Evolutionary conservation across 345 rosid genomes (phyloP).

Genomic region (Barbarea vulgaris): DNA sequence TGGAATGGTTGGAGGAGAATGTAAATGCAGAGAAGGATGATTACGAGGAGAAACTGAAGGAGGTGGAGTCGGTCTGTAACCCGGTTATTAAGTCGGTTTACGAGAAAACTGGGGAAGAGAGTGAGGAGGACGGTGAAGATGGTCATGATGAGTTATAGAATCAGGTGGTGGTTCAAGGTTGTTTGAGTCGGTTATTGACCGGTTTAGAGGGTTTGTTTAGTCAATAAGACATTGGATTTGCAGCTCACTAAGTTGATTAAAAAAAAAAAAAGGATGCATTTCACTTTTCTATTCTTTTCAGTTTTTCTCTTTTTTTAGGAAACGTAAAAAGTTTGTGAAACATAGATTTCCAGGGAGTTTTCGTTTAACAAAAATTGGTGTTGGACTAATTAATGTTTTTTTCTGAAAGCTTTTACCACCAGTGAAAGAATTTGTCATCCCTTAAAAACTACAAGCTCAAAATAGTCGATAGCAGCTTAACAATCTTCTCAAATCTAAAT

Average conservation of each 20-base stretch:
- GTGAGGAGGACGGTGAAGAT: conserved; percentile 44
- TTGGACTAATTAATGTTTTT: too few species aligned
- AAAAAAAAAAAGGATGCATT: too few species aligned
- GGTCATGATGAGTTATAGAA: conserved; percentile 52
- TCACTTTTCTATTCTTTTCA: not conserved
- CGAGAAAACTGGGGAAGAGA: conserved; percentile 41
- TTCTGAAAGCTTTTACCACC: too few species aligned
- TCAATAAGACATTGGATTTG: not conserved
- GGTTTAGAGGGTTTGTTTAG: not conserved
- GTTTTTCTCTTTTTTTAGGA: not conserved
- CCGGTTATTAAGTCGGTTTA: conserved; percentile 57
- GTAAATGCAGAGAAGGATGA: conserved; percentile 58
- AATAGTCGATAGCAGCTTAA: too few species aligned
- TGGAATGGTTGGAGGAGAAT: conserved; percentile 64
- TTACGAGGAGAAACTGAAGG: conserved; percentile 57
- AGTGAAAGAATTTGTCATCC: too few species aligned
- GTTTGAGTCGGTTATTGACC: conserved; percentile 2
- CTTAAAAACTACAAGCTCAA: too few species aligned
- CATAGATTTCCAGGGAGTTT: not conserved
- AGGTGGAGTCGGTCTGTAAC: conserved; percentile 55
- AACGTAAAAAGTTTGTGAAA: not conserved
- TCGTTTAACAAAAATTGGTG: not conserved
- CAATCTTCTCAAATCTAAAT: too few species aligned
- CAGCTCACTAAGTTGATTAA: too few species aligned
- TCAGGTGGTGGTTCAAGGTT: not conserved